Evolutionary conservation across 2,329 filamentous ascomycete species (phyloP).

Genomic region (Ophiostoma pallidulum): DNA sequence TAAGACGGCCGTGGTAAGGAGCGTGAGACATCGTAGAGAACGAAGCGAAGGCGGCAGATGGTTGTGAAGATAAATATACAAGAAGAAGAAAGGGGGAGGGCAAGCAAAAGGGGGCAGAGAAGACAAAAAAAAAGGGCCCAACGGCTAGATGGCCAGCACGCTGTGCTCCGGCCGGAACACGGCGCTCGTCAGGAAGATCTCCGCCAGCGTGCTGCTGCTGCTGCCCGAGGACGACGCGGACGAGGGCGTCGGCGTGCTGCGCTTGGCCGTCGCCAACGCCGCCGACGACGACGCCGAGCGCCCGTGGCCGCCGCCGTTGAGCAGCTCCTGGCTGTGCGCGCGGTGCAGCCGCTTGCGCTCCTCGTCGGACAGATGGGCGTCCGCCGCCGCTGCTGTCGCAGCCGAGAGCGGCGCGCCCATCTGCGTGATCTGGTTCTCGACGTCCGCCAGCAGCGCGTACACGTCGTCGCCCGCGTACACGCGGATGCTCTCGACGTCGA

Average conservation of each 20-base stretch:
- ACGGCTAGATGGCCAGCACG: slow-evolving; percentile 10
- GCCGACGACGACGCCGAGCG: no score
- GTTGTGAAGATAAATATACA: no score
- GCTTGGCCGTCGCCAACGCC: slow-evolving; percentile 21
- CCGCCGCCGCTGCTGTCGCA: background rate
- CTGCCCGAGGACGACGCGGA: slow-evolving; percentile 26
- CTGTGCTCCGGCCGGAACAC: slow-evolving; percentile 35
- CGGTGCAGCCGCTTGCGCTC: slow-evolving; percentile 36
- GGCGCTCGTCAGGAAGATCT: slow-evolving; percentile 39
- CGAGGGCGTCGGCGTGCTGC: slow-evolving; percentile 18
- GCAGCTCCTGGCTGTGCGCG: slow-evolving; percentile 41
- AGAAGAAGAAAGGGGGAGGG: background rate
- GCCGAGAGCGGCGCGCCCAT: slow-evolving; percentile 20
- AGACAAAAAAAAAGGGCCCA: background rate
- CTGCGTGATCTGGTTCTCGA: slow-evolving; percentile 50
- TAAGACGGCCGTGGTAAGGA: slow-evolving; percentile 2
- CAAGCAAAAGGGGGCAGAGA: no score
- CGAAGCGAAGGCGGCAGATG: background rate
- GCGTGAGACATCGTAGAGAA: slow-evolving; percentile 3
- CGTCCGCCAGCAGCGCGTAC: slow-evolving; percentile 56
- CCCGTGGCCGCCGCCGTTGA: slow-evolving; percentile 27
- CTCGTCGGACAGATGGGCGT: slow-evolving; percentile 22
- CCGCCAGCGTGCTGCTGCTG: slow-evolving; percentile 17
- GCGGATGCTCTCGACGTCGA: slow-evolving; percentile 53
- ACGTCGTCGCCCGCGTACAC: slow-evolving; percentile 61